phyloP scores from a whole-genome alignment of 208 protist genomes.

The Leishmania braziliensis region DNA sequence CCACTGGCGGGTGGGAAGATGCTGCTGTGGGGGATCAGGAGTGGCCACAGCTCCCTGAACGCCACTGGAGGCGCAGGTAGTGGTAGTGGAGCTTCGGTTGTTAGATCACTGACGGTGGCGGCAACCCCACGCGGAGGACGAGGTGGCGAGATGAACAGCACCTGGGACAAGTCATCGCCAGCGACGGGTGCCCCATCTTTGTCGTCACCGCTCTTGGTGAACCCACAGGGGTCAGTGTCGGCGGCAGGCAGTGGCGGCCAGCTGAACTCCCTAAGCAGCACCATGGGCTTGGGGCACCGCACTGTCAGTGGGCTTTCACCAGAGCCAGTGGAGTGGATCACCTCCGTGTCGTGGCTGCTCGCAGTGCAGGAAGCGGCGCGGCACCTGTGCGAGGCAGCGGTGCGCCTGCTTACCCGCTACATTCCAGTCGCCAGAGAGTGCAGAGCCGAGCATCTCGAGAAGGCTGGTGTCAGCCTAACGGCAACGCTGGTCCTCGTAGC shows the following conservation, averaged over 20 bases:
- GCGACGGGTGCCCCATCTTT: not conserved
- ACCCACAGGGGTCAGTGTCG: not conserved
- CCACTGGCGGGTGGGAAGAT: slow-evolving; percentile 7
- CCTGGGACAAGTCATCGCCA: slow-evolving; percentile 3
- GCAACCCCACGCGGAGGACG: not conserved
- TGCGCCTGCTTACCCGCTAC: slow-evolving; percentile 54
- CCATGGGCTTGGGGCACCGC: not conserved
- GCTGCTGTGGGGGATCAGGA: slow-evolving; percentile 25
- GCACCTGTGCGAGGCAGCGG: slow-evolving; percentile 50
- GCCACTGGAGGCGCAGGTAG: not conserved
- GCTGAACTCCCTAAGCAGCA: slow-evolving; percentile 11
- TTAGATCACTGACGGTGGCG: not conserved
- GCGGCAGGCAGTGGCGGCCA: not conserved
- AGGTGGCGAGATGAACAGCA: not conserved
- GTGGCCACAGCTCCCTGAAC: not conserved
- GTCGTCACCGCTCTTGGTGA: not conserved
- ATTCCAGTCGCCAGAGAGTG: slow-evolving; percentile 12
- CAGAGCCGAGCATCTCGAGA: slow-evolving; percentile 36
- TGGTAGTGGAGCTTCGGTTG: not conserved
- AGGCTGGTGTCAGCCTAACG: slow-evolving; percentile 52
- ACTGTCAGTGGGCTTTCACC: not conserved
- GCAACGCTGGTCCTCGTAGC: slow-evolving; percentile 59
- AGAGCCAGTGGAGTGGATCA: slow-evolving; percentile 13
- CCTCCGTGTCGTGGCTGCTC: slow-evolving; percentile 29
- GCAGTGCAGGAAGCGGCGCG: slow-evolving; percentile 48